Conservation (phyloP, 139 green algal genomes). For the Volvox africanus region DNA sequence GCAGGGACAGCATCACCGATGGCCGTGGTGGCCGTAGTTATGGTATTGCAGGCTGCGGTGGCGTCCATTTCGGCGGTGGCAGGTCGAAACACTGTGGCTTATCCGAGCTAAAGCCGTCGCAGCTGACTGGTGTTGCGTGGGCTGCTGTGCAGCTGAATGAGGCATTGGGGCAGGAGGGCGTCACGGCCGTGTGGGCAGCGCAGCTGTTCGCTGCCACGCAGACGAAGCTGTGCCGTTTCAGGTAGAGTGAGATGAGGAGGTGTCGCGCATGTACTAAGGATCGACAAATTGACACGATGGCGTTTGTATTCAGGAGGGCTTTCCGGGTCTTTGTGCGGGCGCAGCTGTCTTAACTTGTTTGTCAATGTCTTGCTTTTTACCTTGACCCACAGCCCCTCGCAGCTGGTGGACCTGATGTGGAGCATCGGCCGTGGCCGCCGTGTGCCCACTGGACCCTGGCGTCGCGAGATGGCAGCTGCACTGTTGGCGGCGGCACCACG, state of each 20-base stretch:
- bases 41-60: background rate
- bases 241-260: background rate
- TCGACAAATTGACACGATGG: too few species aligned
- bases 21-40: background rate
- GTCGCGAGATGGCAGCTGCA: background rate
- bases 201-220: constrained; percentile 6
- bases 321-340: too few species aligned
- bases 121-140: background rate
- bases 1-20: too few species aligned
- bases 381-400: constrained; percentile 4
- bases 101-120: background rate
- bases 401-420: constrained; percentile 28
- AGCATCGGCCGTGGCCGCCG: background rate
- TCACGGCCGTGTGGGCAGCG: background rate
- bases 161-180: constrained; percentile 18
- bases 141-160: constrained; percentile 20
- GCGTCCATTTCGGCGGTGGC: background rate
- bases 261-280: background rate
- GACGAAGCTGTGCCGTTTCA: background rate
- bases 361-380: too few species aligned
- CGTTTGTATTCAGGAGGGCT: too few species aligned
- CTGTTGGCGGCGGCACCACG: background rate
- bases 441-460: background rate
- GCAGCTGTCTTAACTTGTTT: too few species aligned
- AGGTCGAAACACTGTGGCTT: background rate